Base-by-base conservation (phyloP, 2,329 filamentous ascomycete genomes). In the Penicillium thymicola region DNA sequence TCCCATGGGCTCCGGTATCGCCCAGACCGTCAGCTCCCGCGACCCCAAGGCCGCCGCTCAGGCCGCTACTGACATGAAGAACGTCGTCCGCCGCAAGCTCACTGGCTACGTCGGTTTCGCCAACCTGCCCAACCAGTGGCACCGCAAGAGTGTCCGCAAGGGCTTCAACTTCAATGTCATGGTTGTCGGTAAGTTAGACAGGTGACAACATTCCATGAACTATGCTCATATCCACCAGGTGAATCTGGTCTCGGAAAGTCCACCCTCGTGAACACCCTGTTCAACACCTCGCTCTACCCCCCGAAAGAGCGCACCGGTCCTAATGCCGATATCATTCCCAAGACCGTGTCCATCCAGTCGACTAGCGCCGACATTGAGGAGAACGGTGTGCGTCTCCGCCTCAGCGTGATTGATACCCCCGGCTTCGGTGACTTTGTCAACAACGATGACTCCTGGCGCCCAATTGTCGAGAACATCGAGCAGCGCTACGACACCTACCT, bases 91-190 rank as follows among this genome's bases (percentile, higher is more conserved):
- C 78, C 87, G 94, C 78, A 99, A 99, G 84, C 82, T 99, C 74
- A 97, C 94, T 49, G 94, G 94, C 73, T 99, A 97, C 71, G 94
- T 99, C 71, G 94, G 94, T 65, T 99, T 99, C 73, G 94, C 94
- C 77, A 99, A 99, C 77, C 80, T 99, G 74, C 94, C 94, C 64
- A 99, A 99, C 81, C 94, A 99, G 81, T 99, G 94, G 94, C 94
- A 99, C 83, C 93, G 94, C 78, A 99, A 99, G 89, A 97, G 92
- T 86, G 94, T 99, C 72, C 91, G 94, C 75, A 99, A 99, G 81
- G 94, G 94, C 61, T 99, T 99, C 86, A 99, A 97, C 85, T 99
- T 99, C 85, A 99, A 99, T 76, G 94, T 99, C 68, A 99, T 99
- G 94, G 94, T 99, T 78, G 94, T 99, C 79, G 94, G 94, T 97